These are phyloP conservation scores for Mycena leptocephala DNA, from an alignment of 768 basidiomycete genomes.

Conservation along the genomic window DNA sequence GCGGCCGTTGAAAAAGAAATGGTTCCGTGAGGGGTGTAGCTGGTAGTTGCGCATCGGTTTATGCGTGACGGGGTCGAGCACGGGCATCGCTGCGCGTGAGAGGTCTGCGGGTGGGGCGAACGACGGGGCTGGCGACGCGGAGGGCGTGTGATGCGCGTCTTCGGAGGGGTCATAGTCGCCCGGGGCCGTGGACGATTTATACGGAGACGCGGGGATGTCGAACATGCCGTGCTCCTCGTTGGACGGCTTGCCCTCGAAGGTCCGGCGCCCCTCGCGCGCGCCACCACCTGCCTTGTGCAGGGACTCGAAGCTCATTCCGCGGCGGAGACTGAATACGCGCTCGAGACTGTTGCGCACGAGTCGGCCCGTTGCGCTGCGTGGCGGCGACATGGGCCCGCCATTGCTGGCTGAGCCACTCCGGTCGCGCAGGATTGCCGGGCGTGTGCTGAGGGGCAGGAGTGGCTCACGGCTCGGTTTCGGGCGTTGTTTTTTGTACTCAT, in stretches of 20 bases:
- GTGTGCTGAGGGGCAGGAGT: conserved; percentile 71
- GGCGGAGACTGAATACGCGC: conserved; percentile 67
- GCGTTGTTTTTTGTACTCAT: conserved; percentile 46
- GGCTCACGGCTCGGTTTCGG: conserved; percentile 83
- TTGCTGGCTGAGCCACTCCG: conserved; percentile 42
- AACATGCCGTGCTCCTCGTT: conserved; percentile 55
- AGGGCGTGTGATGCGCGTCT: conserved; percentile 43
- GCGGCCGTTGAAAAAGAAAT: conserved; percentile 81
- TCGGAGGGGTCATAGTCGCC: conserved; percentile 16
- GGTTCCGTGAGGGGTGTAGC: conserved; percentile 80
- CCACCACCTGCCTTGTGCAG: conserved; percentile 51
- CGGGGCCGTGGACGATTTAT: conserved; percentile 25
- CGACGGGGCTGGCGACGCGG: conserved; percentile 54
- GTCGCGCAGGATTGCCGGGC: conserved; percentile 45
- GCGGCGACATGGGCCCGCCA: conserved; percentile 39
- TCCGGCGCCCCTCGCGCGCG: conserved; percentile 38
- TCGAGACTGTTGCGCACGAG: conserved; percentile 75
- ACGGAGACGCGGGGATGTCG: conserved; percentile 29
- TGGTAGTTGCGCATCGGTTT: conserved; percentile 71
- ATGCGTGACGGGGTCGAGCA: conserved; percentile 55
- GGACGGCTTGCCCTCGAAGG: conserved; percentile 48
- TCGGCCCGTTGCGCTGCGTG: conserved; percentile 47
- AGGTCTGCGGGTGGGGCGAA: conserved; percentile 45
- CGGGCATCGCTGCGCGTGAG: conserved; percentile 56
- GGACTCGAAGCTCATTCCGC: conserved; percentile 70